Conservation (phyloP, 768 basidiomycete genomes). For the Amanita molliuscula region DNA sequence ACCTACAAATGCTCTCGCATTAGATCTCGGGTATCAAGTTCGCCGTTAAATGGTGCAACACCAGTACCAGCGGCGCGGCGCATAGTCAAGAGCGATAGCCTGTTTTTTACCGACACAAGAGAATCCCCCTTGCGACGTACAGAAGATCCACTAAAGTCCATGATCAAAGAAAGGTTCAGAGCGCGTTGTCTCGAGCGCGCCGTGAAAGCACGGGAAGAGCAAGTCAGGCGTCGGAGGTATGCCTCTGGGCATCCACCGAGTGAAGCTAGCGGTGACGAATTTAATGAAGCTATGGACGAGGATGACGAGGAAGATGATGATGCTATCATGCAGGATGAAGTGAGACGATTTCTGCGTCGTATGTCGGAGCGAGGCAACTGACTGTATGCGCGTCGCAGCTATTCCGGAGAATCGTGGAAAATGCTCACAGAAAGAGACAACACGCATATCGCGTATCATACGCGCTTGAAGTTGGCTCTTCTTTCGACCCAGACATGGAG, state of each 20-base stretch:
- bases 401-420: slow-evolving; percentile 54
- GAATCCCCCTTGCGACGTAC: neutral
- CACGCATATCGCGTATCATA: slow-evolving; percentile 58
- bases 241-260: slow-evolving; percentile 11
- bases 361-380: neutral
- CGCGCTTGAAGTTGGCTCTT: slow-evolving; percentile 60
- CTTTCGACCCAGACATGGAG: slow-evolving; percentile 66
- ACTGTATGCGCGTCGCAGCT: slow-evolving; percentile 30
- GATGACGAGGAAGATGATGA: slow-evolving; percentile 54
- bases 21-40: neutral
- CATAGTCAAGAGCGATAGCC: neutral
- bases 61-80: neutral
- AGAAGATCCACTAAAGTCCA: slow-evolving; percentile 40
- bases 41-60: neutral
- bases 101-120: neutral
- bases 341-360: slow-evolving; percentile 14
- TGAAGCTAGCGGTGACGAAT: slow-evolving; percentile 40
- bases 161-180: slow-evolving; percentile 52
- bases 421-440: slow-evolving; percentile 34
- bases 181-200: slow-evolving; percentile 55
- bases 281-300: slow-evolving; percentile 35
- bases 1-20: neutral
- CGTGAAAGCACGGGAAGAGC: slow-evolving; percentile 39
- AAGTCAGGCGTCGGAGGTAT: slow-evolving; percentile 28
- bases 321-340: slow-evolving; percentile 53